These are phyloP conservation scores for Dactylellina haptotyla DNA, from an alignment of 2,329 filamentous ascomycete genomes.

Conservation along the genomic window DNA sequence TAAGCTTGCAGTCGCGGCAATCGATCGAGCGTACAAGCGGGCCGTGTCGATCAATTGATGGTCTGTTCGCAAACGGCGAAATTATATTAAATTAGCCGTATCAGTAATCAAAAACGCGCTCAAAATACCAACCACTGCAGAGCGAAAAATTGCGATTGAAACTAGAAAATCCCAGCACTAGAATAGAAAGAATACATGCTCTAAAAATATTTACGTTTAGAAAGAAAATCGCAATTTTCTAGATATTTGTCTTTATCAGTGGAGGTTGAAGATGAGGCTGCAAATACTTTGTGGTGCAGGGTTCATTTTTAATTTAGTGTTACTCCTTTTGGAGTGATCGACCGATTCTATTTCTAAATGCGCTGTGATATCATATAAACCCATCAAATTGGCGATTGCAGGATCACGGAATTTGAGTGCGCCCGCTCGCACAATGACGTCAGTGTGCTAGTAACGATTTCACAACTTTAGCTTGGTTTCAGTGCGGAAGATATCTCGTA, in stretches of 20 bases:
- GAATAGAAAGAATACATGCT: no score
- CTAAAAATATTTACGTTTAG: no score
- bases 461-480: no score
- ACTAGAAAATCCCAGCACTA: no score
- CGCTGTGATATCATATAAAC: background rate
- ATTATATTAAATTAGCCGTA: conserved; percentile 16
- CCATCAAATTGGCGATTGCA: background rate
- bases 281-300: background rate
- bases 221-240: no score
- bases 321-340: conserved; percentile 2
- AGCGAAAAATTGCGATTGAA: no score
- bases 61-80: conserved; percentile 34
- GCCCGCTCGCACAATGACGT: conserved; percentile 4
- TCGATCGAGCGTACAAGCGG: no score
- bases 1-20: no score
- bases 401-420: background rate
- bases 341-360: background rate
- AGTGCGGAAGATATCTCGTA: no score
- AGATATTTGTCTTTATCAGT: background rate
- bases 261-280: background rate
- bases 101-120: conserved; percentile 39
- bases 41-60: background rate
- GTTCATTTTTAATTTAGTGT: background rate
- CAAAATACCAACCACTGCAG: background rate
- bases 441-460: no score